Evolutionary conservation across 1,284 basidiomycete genomes (phyloP).

Genomic region (Melampsora larici-populina): DNA sequence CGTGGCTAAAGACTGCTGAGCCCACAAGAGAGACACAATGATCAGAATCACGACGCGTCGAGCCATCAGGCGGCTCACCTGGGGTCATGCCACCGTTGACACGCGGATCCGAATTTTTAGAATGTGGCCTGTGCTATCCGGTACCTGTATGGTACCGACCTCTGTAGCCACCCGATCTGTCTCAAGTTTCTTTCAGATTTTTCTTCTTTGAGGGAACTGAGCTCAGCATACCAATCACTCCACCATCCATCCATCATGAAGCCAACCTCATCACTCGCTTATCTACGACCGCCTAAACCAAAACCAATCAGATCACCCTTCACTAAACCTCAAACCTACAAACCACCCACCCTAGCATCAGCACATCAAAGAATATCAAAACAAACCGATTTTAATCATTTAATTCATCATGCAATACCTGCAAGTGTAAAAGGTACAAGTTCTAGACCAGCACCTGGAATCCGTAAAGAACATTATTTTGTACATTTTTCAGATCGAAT

Average conservation of each 20-base stretch:
- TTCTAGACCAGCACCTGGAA: constrained; percentile 30
- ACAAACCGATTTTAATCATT: constrained; percentile 43
- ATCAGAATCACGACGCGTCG: too few species aligned
- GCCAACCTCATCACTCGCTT: background rate
- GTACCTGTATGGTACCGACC: too few species aligned
- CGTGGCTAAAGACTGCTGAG: too few species aligned
- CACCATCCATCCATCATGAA: constrained; percentile 20
- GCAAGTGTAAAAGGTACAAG: constrained; percentile 30
- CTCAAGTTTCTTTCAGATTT: too few species aligned
- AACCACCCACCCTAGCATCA: constrained; percentile 19
- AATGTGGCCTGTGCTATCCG: too few species aligned
- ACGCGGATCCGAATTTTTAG: too few species aligned
- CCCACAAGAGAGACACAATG: too few species aligned
- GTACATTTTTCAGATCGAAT: constrained; percentile 38
- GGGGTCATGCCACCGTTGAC: too few species aligned
- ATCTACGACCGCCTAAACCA: constrained; percentile 33
- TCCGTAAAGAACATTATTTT: constrained; percentile 40
- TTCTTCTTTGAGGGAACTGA: too few species aligned
- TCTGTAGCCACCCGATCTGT: too few species aligned
- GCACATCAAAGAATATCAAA: constrained; percentile 17
- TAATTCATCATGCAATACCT: constrained; percentile 42
- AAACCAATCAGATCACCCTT: constrained; percentile 34
- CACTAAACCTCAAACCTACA: constrained; percentile 31
- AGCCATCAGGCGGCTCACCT: too few species aligned
- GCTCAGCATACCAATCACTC: too few species aligned